These are phyloP conservation scores for Spinellus fusiger DNA, from an alignment of 192 early-diverging fungal genomes.

Conservation along the genomic window DNA sequence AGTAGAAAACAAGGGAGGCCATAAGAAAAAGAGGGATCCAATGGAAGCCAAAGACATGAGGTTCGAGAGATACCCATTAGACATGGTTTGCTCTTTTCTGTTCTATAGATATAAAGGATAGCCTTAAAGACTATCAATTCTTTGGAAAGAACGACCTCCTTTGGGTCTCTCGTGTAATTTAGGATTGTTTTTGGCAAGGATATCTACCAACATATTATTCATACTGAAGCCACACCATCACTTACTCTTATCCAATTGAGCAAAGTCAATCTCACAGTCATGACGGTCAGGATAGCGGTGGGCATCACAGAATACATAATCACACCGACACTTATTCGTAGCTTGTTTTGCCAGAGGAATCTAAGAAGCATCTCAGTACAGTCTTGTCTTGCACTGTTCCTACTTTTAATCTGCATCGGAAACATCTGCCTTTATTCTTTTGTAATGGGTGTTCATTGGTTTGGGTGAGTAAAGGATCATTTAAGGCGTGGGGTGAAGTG, in stretches of 20 bases:
- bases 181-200: slow-evolving; percentile 69
- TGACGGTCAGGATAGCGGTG: slow-evolving; percentile 70
- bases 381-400: neutral
- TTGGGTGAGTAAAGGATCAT: slow-evolving; percentile 23
- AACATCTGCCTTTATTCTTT: slow-evolving; percentile 67
- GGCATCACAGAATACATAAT: slow-evolving; percentile 71
- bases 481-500: slow-evolving; percentile 14
- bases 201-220: slow-evolving; percentile 24
- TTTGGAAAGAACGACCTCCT: slow-evolving; percentile 72
- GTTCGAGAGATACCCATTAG: no score
- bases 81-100: no score
- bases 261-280: slow-evolving; percentile 75
- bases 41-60: no score
- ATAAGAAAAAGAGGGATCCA: no score
- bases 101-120: neutral
- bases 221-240: neutral
- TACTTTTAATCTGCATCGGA: slow-evolving; percentile 60
- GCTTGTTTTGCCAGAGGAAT: slow-evolving; percentile 72
- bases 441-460: slow-evolving; percentile 46
- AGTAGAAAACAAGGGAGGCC: no score
- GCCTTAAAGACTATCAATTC: slow-evolving; percentile 45
- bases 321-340: slow-evolving; percentile 74
- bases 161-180: slow-evolving; percentile 66
- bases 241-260: slow-evolving; percentile 56
- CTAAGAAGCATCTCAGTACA: slow-evolving; percentile 18